A percentile compares a stretch with the other conserved stretches of the same genome.
phyloP scores from a whole-genome alignment of 106 monocot species.

The Allium fistulosum region DNA sequence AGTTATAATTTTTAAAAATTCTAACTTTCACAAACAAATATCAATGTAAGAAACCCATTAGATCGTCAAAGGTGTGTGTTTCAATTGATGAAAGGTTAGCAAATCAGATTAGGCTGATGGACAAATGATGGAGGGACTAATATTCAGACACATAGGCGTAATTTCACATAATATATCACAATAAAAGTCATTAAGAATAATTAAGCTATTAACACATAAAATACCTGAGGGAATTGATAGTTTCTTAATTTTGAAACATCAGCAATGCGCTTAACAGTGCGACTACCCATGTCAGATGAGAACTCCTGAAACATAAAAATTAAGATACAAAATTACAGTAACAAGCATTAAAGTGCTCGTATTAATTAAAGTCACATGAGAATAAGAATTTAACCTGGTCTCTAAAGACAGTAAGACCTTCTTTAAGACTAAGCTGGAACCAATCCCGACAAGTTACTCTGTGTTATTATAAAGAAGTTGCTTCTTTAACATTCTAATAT shows the following conservation, averaged over 20 bases:
- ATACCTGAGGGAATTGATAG: constrained; percentile 93
- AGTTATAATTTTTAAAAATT: no score
- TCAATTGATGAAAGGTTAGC: no score
- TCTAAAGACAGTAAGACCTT: constrained; percentile 97
- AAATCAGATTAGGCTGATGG: no score
- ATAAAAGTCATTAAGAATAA: no score
- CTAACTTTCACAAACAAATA: no score
- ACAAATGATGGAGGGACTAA: no score
- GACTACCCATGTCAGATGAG: constrained; percentile 96
- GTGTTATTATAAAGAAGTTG: constrained; percentile 6
- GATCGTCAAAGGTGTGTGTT: no score
- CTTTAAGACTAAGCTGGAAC: constrained; percentile 99
- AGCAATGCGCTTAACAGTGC: constrained; percentile 89
- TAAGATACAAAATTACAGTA: not conserved
- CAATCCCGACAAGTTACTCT: constrained; percentile 99
- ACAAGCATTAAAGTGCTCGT: not conserved
- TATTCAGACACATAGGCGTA: no score
- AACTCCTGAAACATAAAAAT: constrained; percentile 52
- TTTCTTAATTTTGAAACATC: constrained; percentile 88
- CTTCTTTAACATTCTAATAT: not conserved
- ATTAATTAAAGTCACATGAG: not conserved
- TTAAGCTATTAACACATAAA: not conserved
- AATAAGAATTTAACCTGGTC: constrained; percentile 58
- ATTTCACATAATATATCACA: no score
- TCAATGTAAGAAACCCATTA: no score